Evolutionary conservation across 2,329 filamentous ascomycete species (phyloP).

Genomic region (Botrytis tulipae): DNA sequence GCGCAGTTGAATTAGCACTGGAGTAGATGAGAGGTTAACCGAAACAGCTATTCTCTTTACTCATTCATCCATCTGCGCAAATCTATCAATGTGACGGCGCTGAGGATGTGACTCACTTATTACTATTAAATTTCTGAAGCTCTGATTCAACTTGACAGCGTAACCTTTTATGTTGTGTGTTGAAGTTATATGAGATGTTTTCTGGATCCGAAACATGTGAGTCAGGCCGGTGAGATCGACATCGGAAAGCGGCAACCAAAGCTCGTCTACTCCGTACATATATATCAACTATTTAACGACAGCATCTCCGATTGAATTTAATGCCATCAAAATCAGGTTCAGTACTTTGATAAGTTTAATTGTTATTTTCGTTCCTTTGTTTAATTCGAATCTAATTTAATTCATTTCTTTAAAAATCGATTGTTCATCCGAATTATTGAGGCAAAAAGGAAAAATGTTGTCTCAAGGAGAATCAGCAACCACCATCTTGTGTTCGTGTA

Average conservation of each 20-base stretch:
- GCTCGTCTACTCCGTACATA: neutral
- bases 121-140: neutral
- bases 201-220: neutral
- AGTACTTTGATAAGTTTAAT: neutral
- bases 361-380: neutral
- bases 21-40: neutral
- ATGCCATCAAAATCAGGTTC: neutral
- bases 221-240: neutral
- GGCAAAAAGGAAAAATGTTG: neutral
- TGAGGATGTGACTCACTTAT: neutral
- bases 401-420: neutral
- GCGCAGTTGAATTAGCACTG: neutral
- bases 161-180: neutral
- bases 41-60: neutral
- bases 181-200: neutral
- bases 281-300: neutral
- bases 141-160: neutral
- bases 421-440: neutral
- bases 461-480: constrained; percentile 30
- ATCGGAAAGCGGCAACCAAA: neutral
- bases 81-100: neutral
- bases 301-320: neutral
- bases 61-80: neutral
- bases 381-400: neutral
- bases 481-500: constrained; percentile 36